Conservation (phyloP, 331 rosid species). For the Acacia concinna region DNA sequence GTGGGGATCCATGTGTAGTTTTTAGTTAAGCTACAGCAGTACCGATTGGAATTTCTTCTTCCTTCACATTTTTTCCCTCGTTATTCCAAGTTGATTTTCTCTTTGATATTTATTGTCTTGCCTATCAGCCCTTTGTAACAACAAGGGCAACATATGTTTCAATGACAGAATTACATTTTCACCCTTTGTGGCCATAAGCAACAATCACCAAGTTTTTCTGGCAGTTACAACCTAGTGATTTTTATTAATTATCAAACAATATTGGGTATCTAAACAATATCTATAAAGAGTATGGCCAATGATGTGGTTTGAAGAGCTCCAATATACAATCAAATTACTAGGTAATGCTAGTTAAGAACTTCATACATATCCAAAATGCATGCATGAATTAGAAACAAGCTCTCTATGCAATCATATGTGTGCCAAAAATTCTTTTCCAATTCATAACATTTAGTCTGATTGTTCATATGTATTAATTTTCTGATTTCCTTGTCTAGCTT, state of each 20-base stretch:
- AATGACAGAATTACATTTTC: neutral
- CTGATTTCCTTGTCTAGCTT: constrained; percentile 48
- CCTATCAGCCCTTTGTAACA: neutral
- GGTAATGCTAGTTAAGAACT: neutral
- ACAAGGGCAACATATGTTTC: neutral
- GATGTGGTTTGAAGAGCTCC: constrained; percentile 19
- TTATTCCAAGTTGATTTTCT: neutral
- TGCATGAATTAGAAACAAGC: constrained; percentile 13
- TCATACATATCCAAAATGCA: constrained; percentile 1
- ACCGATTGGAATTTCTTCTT: neutral
- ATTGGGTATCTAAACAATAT: neutral
- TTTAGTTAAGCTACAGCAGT: constrained; percentile 10
- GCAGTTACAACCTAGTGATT: neutral
- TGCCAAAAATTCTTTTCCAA: constrained; percentile 12
- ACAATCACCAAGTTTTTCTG: neutral
- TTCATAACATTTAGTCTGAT: constrained; percentile 8
- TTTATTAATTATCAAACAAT: constrained; percentile 1
- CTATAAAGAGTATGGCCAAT: neutral
- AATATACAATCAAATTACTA: neutral
- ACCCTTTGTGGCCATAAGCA: constrained; percentile 1
- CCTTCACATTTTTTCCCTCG: neutral
- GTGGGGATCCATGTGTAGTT: neutral
- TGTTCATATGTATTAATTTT: constrained; percentile 30
- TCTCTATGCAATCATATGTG: constrained; percentile 1
- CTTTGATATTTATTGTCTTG: neutral